A percentile compares a stretch with the other conserved stretches of the same genome.
Evolutionary conservation across 805 yeast genomes (phyloP).

Genomic region (Candida fluviatilis): DNA sequence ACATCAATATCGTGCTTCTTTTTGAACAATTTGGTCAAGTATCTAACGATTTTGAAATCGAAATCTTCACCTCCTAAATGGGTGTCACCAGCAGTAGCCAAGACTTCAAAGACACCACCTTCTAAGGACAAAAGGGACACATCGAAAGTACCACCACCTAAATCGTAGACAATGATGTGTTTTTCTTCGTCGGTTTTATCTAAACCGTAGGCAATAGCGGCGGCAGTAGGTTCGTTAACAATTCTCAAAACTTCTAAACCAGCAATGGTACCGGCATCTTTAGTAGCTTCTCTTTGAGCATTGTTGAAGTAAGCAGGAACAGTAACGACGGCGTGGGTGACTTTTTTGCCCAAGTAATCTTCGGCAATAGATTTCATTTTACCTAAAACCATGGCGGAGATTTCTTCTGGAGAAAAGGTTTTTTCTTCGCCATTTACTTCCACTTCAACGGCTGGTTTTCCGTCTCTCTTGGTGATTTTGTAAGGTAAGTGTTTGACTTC

Average conservation of each 20-base stretch:
- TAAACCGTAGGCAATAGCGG: conserved; percentile 63
- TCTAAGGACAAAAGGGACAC: conserved; percentile 65
- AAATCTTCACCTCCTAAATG: conserved; percentile 52
- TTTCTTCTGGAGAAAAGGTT: conserved; percentile 89
- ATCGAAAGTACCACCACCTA: conserved; percentile 63
- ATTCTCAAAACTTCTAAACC: conserved; percentile 93
- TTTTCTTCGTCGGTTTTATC: conserved; percentile 57
- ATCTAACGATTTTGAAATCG: conserved; percentile 41
- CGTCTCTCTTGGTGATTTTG: conserved; percentile 66
- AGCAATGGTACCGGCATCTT: conserved; percentile 95
- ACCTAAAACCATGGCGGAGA: conserved; percentile 85
- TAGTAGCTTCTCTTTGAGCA: conserved; percentile 97
- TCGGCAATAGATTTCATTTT: conserved; percentile 93
- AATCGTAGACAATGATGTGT: conserved; percentile 45
- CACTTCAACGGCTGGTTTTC: conserved; percentile 79
- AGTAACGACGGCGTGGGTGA: conserved; percentile 87
- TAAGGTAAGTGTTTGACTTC: conserved; percentile 69
- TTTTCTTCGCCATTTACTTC: conserved; percentile 82
- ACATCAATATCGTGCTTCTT: conserved; percentile 43
- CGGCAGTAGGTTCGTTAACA: conserved; percentile 89
- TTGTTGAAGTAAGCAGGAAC: conserved; percentile 98
- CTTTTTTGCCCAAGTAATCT: conserved; percentile 57
- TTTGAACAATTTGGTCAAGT: conserved; percentile 40
- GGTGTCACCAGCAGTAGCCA: conserved; percentile 48
- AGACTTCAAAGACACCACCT: conserved; percentile 47